Evolutionary conservation across 2,329 filamentous ascomycete species (phyloP).

Genomic region (Fusarium gaditjirri): DNA sequence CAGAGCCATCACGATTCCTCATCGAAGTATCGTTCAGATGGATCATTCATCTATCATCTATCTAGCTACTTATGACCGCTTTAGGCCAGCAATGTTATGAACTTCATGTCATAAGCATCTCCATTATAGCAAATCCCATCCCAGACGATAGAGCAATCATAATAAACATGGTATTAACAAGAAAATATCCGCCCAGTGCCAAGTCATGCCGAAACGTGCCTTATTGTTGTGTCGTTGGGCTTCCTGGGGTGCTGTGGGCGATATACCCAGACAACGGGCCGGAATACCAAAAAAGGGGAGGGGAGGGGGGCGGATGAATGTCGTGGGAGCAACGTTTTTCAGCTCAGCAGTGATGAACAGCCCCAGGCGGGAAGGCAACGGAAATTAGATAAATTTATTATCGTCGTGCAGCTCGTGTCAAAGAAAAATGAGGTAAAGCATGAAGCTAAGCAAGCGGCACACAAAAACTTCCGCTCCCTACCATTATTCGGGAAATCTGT

Average conservation of each 20-base stretch:
- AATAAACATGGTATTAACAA: conserved; percentile 2
- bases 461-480: neutral
- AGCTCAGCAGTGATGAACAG: neutral
- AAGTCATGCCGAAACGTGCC: neutral
- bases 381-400: neutral
- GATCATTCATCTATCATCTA: conserved; percentile 6
- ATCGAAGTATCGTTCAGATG: neutral
- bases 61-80: neutral
- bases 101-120: conserved; percentile 16
- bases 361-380: neutral
- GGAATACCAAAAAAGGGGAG: neutral
- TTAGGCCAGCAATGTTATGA: conserved; percentile 10
- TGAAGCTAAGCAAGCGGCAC: neutral
- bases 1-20: neutral
- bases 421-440: neutral
- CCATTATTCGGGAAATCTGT: neutral
- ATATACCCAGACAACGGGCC: conserved; percentile 6
- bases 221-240: conserved; percentile 1
- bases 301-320: neutral
- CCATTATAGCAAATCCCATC: conserved; percentile 12
- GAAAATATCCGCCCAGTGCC: conserved; percentile 4
- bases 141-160: conserved; percentile 5
- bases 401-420: neutral
- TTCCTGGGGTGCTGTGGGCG: conserved; percentile 6
- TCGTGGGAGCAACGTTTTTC: neutral